These are phyloP conservation scores for Boletus rubroflammeus DNA, from an alignment of 768 basidiomycete species.

Conservation along the genomic window DNA sequence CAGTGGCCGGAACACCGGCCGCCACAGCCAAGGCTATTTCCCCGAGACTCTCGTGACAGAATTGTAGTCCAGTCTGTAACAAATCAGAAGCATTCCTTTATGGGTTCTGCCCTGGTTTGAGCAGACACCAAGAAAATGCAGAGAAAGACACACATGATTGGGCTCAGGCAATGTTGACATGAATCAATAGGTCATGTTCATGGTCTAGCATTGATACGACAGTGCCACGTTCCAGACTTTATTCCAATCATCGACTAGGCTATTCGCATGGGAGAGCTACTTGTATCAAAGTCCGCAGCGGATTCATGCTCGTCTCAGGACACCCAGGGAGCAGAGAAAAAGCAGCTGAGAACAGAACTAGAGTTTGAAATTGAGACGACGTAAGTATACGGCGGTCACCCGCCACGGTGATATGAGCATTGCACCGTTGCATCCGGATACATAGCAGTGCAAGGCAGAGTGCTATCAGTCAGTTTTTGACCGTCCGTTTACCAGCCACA, in stretches of 20 bases:
- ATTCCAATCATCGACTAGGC: background rate
- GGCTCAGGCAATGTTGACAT: background rate
- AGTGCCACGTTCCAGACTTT: too few species aligned
- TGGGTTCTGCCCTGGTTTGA: background rate
- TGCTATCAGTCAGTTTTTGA: too few species aligned
- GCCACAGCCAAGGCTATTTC: background rate
- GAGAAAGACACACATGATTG: background rate
- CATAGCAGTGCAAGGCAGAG: background rate
- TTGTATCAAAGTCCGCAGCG: background rate
- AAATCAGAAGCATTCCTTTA: background rate
- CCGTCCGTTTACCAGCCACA: too few species aligned
- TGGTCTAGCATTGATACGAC: background rate
- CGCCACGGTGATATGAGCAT: slow-evolving; percentile 5
- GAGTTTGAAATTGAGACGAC: background rate
- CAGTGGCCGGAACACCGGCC: background rate
- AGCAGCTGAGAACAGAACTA: background rate
- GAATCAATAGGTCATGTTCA: background rate
- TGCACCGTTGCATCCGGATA: background rate
- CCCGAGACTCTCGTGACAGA: background rate
- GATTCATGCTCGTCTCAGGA: background rate
- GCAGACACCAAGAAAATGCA: background rate
- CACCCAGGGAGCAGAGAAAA: background rate
- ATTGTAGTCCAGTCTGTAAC: background rate
- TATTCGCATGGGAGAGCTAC: background rate
- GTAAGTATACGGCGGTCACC: background rate